phyloP scores from a whole-genome alignment of 306 rosid species.

The Rosa persica region DNA sequence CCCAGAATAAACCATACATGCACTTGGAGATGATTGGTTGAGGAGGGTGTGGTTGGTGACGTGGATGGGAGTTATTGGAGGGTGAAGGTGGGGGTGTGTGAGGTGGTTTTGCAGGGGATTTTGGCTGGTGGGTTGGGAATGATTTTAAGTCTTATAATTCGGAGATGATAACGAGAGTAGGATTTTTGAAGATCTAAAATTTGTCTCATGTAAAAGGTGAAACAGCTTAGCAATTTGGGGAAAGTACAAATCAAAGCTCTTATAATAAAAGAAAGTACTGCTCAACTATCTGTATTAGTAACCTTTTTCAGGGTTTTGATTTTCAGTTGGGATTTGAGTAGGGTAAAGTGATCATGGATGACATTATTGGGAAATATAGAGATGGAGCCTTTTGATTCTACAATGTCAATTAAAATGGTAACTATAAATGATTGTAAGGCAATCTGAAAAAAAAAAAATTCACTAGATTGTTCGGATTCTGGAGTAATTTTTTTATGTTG shows the following conservation, averaged over 20 bases:
- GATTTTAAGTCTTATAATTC: neutral
- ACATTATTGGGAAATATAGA: neutral
- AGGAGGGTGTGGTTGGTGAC: neutral
- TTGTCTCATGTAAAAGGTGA: neutral
- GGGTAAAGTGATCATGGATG: neutral
- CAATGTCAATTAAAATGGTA: too few species aligned
- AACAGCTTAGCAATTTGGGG: neutral
- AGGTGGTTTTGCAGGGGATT: neutral
- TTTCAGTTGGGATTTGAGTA: neutral
- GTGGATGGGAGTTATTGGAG: neutral
- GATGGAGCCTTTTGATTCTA: too few species aligned
- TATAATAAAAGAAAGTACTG: neutral
- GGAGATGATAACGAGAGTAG: neutral
- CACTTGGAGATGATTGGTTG: neutral
- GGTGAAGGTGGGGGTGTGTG: neutral
- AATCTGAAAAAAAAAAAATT: too few species aligned
- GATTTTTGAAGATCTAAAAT: neutral
- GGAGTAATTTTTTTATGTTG: too few species aligned
- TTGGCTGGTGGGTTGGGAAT: neutral
- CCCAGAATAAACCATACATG: accelerated
- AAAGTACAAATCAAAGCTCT: neutral
- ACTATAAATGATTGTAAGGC: too few species aligned
- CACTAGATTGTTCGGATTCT: too few species aligned
- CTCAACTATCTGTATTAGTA: neutral
- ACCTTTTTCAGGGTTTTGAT: neutral